Percentiles rank a stretch among this genome's conserved stretches.
These are phyloP conservation scores for Candida nanaspora DNA, from an alignment of 805 yeast genomes.

Conservation along the genomic window DNA sequence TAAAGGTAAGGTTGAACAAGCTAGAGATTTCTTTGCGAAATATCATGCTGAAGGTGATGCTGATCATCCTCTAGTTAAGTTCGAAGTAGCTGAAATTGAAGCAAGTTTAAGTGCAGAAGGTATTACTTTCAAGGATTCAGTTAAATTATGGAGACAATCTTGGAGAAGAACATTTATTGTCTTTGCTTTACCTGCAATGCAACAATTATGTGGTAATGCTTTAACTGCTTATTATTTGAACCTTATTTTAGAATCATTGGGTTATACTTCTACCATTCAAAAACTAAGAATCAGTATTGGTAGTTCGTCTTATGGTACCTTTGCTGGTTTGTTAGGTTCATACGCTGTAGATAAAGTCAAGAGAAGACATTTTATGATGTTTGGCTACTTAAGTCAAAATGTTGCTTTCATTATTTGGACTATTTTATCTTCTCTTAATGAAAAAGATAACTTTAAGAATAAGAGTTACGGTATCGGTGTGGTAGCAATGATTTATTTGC, in stretches of 20 bases:
- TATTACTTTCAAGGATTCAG: slow-evolving; percentile 21
- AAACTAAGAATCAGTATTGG: slow-evolving; percentile 46
- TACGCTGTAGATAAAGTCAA: slow-evolving; percentile 23
- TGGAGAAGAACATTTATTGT: slow-evolving; percentile 31
- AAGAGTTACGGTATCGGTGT: slow-evolving; percentile 21
- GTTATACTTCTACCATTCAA: slow-evolving; percentile 36
- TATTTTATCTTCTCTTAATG: slow-evolving; percentile 35
- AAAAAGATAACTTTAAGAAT: slow-evolving; percentile 31
- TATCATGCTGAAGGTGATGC: slow-evolving; percentile 31
- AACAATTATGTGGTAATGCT: slow-evolving; percentile 40
- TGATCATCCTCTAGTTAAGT: slow-evolving; percentile 23
- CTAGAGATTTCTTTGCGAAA: slow-evolving; percentile 26
- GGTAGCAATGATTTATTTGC: slow-evolving; percentile 43
- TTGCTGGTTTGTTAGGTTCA: slow-evolving; percentile 24
- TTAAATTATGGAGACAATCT: slow-evolving; percentile 30
- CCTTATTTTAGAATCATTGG: slow-evolving; percentile 42
- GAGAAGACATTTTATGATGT: slow-evolving; percentile 30
- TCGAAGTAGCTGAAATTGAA: slow-evolving; percentile 30
- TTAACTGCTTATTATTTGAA: slow-evolving; percentile 38
- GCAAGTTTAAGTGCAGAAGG: slow-evolving; percentile 32
- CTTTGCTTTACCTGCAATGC: slow-evolving; percentile 23
- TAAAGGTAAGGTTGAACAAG: slow-evolving; percentile 29
- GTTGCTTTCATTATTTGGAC: slow-evolving; percentile 36
- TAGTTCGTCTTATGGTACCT: slow-evolving; percentile 38
- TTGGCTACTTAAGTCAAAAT: slow-evolving; percentile 28